phyloP scores from a whole-genome alignment of 2,329 filamentous ascomycete genomes.

The Trichoderma cornu-damae region DNA sequence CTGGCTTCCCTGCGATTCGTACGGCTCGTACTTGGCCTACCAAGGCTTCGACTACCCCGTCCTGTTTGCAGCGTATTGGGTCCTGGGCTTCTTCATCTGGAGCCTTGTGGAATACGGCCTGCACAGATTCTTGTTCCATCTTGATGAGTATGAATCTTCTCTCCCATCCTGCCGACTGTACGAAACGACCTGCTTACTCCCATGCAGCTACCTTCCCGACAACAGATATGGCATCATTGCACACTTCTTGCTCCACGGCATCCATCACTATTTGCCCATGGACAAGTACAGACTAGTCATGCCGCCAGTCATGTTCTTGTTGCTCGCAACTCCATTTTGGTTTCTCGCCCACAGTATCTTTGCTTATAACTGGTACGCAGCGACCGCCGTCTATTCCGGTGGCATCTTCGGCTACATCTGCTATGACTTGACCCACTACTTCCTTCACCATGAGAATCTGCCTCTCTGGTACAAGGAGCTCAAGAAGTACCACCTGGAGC shows the following conservation, averaged over 20 bases:
- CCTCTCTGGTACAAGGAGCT: constrained; percentile 84
- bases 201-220: constrained; percentile 72
- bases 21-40: constrained; percentile 63
- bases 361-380: constrained; percentile 78
- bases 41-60: constrained; percentile 51
- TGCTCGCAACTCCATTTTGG: constrained; percentile 86
- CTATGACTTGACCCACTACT: constrained; percentile 98
- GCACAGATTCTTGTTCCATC: constrained; percentile 88
- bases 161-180: not conserved
- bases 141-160: constrained; percentile 67
- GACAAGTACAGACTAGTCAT: constrained; percentile 95
- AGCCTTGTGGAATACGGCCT: constrained; percentile 83
- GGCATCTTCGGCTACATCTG: constrained; percentile 93
- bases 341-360: constrained; percentile 80
- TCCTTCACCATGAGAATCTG: constrained; percentile 91
- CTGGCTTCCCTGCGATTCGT: constrained; percentile 77
- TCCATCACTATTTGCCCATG: constrained; percentile 99
- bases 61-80: constrained; percentile 56
- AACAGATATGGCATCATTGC: constrained; percentile 79
- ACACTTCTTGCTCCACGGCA: constrained; percentile 92
- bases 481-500: constrained; percentile 96
- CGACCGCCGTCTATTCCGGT: constrained; percentile 73
- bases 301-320: constrained; percentile 83
- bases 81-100: constrained; percentile 73
- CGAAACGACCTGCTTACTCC: constrained; percentile 29